These are phyloP conservation scores for Talaromyces piceae DNA, from an alignment of 2,329 filamentous ascomycete genomes.

Conservation along the genomic window DNA sequence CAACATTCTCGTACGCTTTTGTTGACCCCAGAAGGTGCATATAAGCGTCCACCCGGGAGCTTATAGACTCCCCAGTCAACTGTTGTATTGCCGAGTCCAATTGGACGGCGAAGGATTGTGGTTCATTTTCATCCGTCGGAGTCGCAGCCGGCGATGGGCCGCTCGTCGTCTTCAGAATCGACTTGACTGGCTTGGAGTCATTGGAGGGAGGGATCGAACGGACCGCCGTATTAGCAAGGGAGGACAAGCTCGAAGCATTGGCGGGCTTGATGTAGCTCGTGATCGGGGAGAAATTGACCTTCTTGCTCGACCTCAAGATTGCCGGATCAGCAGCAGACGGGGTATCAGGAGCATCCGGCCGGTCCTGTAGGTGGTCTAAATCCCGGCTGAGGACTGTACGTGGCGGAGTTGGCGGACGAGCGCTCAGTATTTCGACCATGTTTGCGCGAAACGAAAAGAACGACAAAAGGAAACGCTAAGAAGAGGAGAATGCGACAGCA, in stretches of 20 bases:
- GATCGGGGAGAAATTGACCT: conserved; percentile 57
- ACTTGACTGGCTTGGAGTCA: conserved; percentile 53
- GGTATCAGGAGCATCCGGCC: conserved; percentile 24
- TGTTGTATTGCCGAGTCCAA: conserved; percentile 77
- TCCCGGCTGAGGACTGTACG: conserved; percentile 28
- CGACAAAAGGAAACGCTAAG: conserved; percentile 9
- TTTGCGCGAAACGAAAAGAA: conserved; percentile 17
- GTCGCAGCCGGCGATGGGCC: conserved; percentile 25
- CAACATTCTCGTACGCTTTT: conserved; percentile 74
- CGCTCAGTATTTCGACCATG: conserved; percentile 41
- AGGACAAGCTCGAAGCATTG: conserved; percentile 21
- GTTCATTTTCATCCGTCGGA: conserved; percentile 40
- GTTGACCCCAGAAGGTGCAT: conserved; percentile 67
- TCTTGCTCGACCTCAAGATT: conserved; percentile 41
- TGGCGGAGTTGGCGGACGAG: conserved; percentile 51
- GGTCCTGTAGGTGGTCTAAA: conserved; percentile 33
- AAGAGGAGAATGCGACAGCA: conserved; percentile 1
- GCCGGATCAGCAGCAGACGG: conserved; percentile 32
- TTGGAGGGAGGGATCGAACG: conserved; percentile 42
- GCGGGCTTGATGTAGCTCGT: conserved; percentile 48
- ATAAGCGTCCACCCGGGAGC: conserved; percentile 77
- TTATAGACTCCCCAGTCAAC: conserved; percentile 65
- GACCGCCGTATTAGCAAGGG: conserved; percentile 21
- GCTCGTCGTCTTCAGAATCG: conserved; percentile 69
- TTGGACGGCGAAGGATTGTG: conserved; percentile 64